These are phyloP conservation scores for Cutaneotrichosporon sp. DNA, from an alignment of 1,284 basidiomycete species.

Conservation along the genomic window DNA sequence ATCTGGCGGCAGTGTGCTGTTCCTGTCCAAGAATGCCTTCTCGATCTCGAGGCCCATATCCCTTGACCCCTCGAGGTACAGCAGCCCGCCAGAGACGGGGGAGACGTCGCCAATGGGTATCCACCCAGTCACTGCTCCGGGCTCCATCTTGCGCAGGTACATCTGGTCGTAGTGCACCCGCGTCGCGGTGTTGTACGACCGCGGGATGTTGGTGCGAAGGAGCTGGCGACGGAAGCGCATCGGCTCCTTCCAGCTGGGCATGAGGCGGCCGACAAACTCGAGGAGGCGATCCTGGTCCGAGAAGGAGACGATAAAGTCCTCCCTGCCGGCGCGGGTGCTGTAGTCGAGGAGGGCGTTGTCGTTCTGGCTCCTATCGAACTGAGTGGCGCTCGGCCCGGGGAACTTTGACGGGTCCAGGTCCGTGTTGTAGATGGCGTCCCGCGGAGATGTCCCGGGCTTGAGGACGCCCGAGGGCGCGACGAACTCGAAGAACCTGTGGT, in stretches of 20 bases:
- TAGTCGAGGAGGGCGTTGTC: slow-evolving; percentile 20
- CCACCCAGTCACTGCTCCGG: slow-evolving; percentile 33
- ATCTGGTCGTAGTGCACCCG: slow-evolving; percentile 26
- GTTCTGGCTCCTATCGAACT: slow-evolving; percentile 10
- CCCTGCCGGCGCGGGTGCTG: slow-evolving; percentile 4
- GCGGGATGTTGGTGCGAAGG: slow-evolving; percentile 23
- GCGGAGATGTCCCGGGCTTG: slow-evolving; percentile 15
- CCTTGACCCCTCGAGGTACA: slow-evolving; percentile 34
- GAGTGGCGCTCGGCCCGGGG: slow-evolving; percentile 2
- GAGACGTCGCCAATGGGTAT: slow-evolving; percentile 35
- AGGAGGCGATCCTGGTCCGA: slow-evolving; percentile 12
- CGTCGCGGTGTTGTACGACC: slow-evolving; percentile 16
- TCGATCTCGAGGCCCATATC: slow-evolving; percentile 32
- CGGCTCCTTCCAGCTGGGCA: slow-evolving; percentile 20
- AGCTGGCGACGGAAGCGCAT: slow-evolving; percentile 20
- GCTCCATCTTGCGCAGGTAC: slow-evolving; percentile 20
- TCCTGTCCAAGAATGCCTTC: slow-evolving; percentile 22
- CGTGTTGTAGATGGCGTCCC: slow-evolving; percentile 20
- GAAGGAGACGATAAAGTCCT: slow-evolving; percentile 17
- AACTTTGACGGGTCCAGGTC: not conserved
- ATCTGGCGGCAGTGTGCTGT: slow-evolving; percentile 21
- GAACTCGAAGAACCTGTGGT: slow-evolving; percentile 21
- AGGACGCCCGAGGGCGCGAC: slow-evolving; percentile 15
- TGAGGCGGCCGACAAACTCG: slow-evolving; percentile 12
- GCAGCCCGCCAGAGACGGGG: slow-evolving; percentile 30